Conservation (phyloP, 192 early-diverging fungal species). For the Coemansia sp. region DNA sequence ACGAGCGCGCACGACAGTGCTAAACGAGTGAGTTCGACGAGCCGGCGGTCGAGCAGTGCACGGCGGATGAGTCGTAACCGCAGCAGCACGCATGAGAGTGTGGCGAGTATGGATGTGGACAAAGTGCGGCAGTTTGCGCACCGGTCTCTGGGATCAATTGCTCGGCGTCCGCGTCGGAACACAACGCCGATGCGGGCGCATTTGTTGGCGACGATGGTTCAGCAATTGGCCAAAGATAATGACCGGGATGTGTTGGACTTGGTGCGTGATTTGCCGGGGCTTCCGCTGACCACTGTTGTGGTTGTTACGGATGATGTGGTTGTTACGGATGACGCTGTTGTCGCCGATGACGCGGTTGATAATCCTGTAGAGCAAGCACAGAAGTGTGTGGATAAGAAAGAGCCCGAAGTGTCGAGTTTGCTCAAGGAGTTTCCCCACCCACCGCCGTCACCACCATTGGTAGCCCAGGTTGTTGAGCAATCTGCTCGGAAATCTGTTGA, state of each 20-base stretch:
- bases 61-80: background rate
- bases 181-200: constrained; percentile 54
- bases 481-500: background rate
- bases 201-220: constrained; percentile 45
- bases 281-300: background rate
- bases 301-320: background rate
- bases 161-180: constrained; percentile 31
- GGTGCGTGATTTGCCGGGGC: constrained; percentile 35
- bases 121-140: constrained; percentile 17
- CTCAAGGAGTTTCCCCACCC: constrained; percentile 13
- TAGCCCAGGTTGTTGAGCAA: background rate
- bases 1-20: background rate
- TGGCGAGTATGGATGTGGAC: background rate
- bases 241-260: constrained; percentile 52
- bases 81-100: constrained; percentile 9
- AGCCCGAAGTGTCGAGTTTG: background rate
- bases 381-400: background rate
- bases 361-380: background rate
- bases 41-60: background rate
- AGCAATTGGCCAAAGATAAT: constrained; percentile 37
- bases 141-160: constrained; percentile 29
- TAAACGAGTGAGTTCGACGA: background rate
- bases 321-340: background rate
- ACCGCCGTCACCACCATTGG: constrained; percentile 9
- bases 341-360: too few species aligned